A percentile compares a stretch with the other conserved stretches of the same genome.
Evolutionary conservation across 768 basidiomycete species (phyloP).

Genomic region (Auriscalpium microsporum): DNA sequence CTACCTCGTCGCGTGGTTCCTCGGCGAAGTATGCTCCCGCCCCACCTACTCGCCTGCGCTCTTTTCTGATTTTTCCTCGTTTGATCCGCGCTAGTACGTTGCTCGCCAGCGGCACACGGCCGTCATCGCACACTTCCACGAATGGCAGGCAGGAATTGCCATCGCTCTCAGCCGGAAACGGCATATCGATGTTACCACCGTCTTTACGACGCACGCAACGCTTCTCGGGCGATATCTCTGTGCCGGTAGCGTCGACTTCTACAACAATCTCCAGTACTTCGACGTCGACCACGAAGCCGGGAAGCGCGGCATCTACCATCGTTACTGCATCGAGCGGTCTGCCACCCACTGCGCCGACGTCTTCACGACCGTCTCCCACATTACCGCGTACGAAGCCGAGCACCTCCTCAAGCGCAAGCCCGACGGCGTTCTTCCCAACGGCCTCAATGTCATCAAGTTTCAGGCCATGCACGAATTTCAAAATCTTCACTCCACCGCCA

Average conservation of each 20-base stretch:
- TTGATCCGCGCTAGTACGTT: constrained; percentile 49
- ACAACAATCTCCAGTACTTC: constrained; percentile 99
- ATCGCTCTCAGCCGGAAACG: constrained; percentile 93
- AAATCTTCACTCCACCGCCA: constrained; percentile 85
- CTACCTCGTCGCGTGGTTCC: constrained; percentile 97
- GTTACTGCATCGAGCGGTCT: constrained; percentile 95
- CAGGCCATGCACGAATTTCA: constrained; percentile 99
- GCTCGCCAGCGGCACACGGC: constrained; percentile 73
- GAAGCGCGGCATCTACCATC: constrained; percentile 96
- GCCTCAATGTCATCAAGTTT: constrained; percentile 97
- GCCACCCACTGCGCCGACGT: constrained; percentile 95
- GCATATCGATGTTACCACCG: constrained; percentile 96
- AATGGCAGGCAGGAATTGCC: constrained; percentile 97
- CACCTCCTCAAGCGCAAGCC: constrained; percentile 96
- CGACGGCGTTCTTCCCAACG: constrained; percentile 95
- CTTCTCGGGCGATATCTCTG: constrained; percentile 98
- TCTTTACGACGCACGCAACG: constrained; percentile 98
- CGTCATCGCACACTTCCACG: constrained; percentile 97
- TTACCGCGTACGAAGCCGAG: constrained; percentile 96
- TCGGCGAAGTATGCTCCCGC: constrained; percentile 74
- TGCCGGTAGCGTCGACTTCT: constrained; percentile 96
- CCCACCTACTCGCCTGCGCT: not conserved
- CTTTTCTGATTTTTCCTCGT: constrained; percentile 2
- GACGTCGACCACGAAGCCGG: constrained; percentile 99
- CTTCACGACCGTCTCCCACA: constrained; percentile 96